Base-by-base conservation (phyloP, 148 eudicot species). In the Oxyria digyna region DNA sequence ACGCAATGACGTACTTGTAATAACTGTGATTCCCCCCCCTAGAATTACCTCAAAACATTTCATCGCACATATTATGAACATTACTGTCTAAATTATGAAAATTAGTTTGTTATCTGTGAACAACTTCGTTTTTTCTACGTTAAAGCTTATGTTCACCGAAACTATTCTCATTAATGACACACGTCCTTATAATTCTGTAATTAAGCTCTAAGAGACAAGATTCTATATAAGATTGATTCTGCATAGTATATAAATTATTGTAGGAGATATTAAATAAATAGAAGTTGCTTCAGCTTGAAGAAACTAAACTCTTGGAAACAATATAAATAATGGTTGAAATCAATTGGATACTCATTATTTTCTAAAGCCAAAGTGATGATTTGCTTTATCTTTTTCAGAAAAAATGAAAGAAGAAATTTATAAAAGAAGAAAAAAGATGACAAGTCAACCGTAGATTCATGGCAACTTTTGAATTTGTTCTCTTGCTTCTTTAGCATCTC, bases 381-480 rank as follows among this genome's bases (percentile, higher is more conserved):
- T 46, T 46, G 23, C 23, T 46, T 46, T 46, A 20, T 46, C 52
- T 17, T 46, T 46, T 38, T 46, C 52, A 46, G 52, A 46, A 46
- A 45, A 46, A 46, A 63, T 29, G 41, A 33, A 62, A 33, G 35
- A 62, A 27, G 66, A 62, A 29, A n/a, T 14, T 4, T 23, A 26
- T n/a, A n/a, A n/a, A 26, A 62, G 7, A 27, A 59, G 15, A 11
- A 43, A 42, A 46, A 46, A 46, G 7, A 46, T 4, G 52, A 46
- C 9, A 14, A 37, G 67, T 63, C 67, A 63, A 63, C 67, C 29
- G 8, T 32, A 37, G 18, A 31, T n/a, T 63, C 37, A 63, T 63
- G 37, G 38, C 38, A 31, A 63, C 67, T 63, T 63, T 63, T 31
- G 67, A 63, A 63, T 32, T 31, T 26, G 35, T 37, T 63, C n/a